Conservation (phyloP, 176 grass and related monocot species). For the Tillandsia fasciculata region DNA sequence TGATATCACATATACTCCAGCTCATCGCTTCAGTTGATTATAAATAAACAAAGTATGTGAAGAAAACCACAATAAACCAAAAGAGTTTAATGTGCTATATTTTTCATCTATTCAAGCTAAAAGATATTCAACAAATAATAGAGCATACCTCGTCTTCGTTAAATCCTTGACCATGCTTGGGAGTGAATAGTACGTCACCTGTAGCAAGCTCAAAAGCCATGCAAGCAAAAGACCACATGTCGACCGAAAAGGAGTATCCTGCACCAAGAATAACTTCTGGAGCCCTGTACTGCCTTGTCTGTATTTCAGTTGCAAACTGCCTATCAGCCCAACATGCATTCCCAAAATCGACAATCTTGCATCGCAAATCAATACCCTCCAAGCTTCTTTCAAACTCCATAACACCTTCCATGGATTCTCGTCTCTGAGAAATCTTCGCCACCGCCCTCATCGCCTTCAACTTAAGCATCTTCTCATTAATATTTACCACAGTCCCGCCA, state of each 20-base stretch:
- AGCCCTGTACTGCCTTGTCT: constrained; percentile 87
- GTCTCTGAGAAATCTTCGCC: constrained; percentile 51
- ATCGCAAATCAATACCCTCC: constrained; percentile 67
- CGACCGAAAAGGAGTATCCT: constrained; percentile 63
- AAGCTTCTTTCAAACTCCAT: constrained; percentile 60
- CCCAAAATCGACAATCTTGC: constrained; percentile 96
- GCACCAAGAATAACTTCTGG: constrained; percentile 87
- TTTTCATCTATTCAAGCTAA: neutral
- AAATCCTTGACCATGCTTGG: constrained; percentile 48
- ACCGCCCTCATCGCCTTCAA: constrained; percentile 45
- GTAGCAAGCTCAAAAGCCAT: constrained; percentile 88
- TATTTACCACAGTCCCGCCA: constrained; percentile 22
- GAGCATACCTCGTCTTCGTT: constrained; percentile 84
- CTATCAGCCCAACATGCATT: constrained; percentile 68
- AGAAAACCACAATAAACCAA: neutral
- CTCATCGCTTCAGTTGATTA: neutral
- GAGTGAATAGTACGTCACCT: constrained; percentile 69
- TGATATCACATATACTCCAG: neutral
- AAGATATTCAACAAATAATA: neutral
- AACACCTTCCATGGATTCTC: constrained; percentile 45
- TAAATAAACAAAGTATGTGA: neutral
- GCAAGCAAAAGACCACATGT: constrained; percentile 92
- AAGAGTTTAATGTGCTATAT: constrained; percentile 1
- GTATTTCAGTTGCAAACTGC: constrained; percentile 59
- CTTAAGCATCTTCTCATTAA: constrained; percentile 78